phyloP scores from a whole-genome alignment of 768 basidiomycete genomes.

The Boletus sp. region DNA sequence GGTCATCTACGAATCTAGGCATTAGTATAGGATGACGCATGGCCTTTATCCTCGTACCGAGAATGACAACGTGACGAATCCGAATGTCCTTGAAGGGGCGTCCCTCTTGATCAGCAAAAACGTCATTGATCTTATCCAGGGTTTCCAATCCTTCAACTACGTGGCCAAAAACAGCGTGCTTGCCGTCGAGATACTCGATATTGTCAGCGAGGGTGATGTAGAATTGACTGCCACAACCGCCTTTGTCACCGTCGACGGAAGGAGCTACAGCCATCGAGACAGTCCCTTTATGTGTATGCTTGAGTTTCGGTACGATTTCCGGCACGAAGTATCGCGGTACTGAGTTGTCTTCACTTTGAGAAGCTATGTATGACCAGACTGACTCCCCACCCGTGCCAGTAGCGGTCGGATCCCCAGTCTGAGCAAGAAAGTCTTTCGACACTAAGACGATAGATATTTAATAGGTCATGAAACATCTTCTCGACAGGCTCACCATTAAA shows the following conservation, averaged over 20 bases:
- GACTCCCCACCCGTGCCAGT: constrained; percentile 93
- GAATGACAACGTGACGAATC: constrained; percentile 92
- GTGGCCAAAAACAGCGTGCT: constrained; percentile 92
- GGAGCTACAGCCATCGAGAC: constrained; percentile 98
- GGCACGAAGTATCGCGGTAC: constrained; percentile 85
- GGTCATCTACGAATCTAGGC: constrained; percentile 66
- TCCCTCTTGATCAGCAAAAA: constrained; percentile 84
- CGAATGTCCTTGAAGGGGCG: constrained; percentile 92
- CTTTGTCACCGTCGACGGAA: constrained; percentile 58
- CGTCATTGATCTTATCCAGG: constrained; percentile 89
- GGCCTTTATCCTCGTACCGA: constrained; percentile 52
- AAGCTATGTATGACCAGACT: constrained; percentile 73
- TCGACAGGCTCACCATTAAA: constrained; percentile 78
- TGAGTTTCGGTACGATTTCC: constrained; percentile 75
- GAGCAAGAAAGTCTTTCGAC: constrained; percentile 95
- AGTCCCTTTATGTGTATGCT: constrained; percentile 82
- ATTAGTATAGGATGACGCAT: constrained; percentile 3
- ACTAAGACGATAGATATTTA: constrained; percentile 46
- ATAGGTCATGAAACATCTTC: background rate
- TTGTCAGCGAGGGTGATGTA: constrained; percentile 90
- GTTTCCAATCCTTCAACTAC: constrained; percentile 95
- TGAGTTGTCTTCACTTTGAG: constrained; percentile 34
- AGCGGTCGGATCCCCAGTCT: constrained; percentile 94
- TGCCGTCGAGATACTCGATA: constrained; percentile 94
- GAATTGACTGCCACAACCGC: constrained; percentile 94